Conservation (phyloP, 768 basidiomycete genomes). For the Nevesoporus exiguus region DNA sequence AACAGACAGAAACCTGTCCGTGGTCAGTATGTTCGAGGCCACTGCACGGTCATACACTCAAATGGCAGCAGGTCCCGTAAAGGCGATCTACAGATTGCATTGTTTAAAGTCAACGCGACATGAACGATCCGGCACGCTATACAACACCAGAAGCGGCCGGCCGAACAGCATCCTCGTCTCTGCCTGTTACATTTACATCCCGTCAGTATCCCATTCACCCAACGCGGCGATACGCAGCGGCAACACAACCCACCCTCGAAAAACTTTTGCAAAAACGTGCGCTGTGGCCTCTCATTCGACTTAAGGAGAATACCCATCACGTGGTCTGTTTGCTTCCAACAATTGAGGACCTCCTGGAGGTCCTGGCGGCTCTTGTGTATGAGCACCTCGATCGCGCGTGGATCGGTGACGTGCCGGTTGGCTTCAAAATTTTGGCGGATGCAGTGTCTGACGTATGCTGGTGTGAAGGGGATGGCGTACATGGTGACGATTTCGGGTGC, state of each 20-base stretch:
- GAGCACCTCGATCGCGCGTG: conserved; percentile 79
- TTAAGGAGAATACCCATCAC: conserved; percentile 67
- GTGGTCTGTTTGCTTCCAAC: conserved; percentile 88
- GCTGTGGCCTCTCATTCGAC: conserved; percentile 41
- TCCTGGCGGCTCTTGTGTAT: conserved; percentile 82
- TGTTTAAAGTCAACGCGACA: conserved; percentile 5
- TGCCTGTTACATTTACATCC: conserved; percentile 40
- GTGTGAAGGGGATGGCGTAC: conserved; percentile 79
- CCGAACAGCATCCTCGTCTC: conserved; percentile 68
- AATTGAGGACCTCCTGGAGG: conserved; percentile 92
- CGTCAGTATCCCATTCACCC: neutral
- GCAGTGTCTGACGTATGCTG: conserved; percentile 71
- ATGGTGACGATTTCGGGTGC: conserved; percentile 87
- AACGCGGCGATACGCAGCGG: neutral
- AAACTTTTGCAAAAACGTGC: conserved; percentile 80
- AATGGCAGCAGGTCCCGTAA: neutral
- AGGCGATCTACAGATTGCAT: conserved; percentile 3
- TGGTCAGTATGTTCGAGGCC: no score
- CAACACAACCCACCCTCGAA: conserved; percentile 58
- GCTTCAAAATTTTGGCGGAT: conserved; percentile 86
- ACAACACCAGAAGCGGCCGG: conserved; percentile 58
- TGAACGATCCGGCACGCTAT: conserved; percentile 6
- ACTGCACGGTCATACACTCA: neutral
- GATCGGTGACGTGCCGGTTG: conserved; percentile 79
- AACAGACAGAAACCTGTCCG: neutral